Conservation (phyloP, 2,329 filamentous ascomycete species). For the Trichoderma aggressivum region DNA sequence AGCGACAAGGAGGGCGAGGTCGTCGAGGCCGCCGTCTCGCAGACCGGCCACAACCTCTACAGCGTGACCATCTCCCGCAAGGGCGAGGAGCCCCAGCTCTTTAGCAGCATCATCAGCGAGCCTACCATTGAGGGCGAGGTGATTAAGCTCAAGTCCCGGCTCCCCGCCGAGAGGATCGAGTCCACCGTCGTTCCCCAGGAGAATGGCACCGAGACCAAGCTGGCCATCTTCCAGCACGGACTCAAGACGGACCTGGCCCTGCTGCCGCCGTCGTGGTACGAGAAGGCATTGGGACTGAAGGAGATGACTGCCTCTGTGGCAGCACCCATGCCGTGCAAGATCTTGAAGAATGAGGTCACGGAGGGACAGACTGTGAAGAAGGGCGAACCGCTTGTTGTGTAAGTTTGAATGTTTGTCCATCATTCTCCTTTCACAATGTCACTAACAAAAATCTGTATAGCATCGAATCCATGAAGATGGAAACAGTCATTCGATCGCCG, state of each 20-base stretch:
- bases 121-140: slow-evolving; percentile 30
- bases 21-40: slow-evolving; percentile 49
- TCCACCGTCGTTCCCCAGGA: slow-evolving; percentile 68
- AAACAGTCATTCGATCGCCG: slow-evolving; percentile 76
- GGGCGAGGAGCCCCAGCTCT: slow-evolving; percentile 39
- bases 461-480: slow-evolving; percentile 90
- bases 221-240: slow-evolving; percentile 75
- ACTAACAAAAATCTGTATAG: slow-evolving; percentile 37
- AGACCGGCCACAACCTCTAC: slow-evolving; percentile 47
- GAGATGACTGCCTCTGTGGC: slow-evolving; percentile 78
- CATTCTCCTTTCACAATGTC: slow-evolving; percentile 22
- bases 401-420: slow-evolving; percentile 33
- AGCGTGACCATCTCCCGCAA: slow-evolving; percentile 45
- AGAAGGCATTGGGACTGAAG: slow-evolving; percentile 80
- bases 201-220: slow-evolving; percentile 52
- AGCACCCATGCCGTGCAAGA: slow-evolving; percentile 97
- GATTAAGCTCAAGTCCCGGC: slow-evolving; percentile 54
- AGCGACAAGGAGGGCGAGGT: slow-evolving; percentile 63
- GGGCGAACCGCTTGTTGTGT: slow-evolving; percentile 82
- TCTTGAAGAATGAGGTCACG: slow-evolving; percentile 81
- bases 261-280: slow-evolving; percentile 72
- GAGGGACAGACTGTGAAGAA: slow-evolving; percentile 81
- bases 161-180: slow-evolving; percentile 73
- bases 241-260: slow-evolving; percentile 57
- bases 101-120: slow-evolving; percentile 45